Evolutionary conservation across 2,329 filamentous ascomycete species (phyloP).

Genomic region (Aspergillus eucalypticola): DNA sequence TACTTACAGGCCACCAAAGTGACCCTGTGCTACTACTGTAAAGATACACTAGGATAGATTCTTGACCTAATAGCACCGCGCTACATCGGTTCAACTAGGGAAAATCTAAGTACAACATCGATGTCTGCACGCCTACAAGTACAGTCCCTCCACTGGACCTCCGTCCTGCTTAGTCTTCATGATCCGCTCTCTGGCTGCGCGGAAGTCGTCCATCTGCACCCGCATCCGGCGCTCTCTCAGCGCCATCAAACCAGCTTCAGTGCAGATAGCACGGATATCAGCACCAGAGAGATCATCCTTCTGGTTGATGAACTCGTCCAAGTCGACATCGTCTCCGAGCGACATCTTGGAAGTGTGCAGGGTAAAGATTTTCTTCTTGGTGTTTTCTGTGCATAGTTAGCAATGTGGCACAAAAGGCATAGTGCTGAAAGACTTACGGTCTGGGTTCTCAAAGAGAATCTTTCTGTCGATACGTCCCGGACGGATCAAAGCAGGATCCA

Average conservation of each 20-base stretch:
- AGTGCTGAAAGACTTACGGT: conserved; percentile 52
- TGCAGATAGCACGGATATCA: conserved; percentile 99
- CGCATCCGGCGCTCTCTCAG: conserved; percentile 94
- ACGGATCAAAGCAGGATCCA: conserved; percentile 93
- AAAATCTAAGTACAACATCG: conserved; percentile 14
- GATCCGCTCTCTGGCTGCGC: conserved; percentile 86
- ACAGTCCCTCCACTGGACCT: conserved; percentile 88
- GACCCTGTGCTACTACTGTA: conserved; percentile 7
- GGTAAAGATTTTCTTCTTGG: conserved; percentile 96
- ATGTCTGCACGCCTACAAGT: conserved; percentile 67
- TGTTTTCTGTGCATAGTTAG: conserved; percentile 64
- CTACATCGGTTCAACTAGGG: conserved; percentile 9
- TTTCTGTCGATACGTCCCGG: conserved; percentile 98
- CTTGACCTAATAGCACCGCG: conserved; percentile 8
- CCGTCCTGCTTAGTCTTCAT: conserved; percentile 98
- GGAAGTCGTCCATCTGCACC: conserved; percentile 98
- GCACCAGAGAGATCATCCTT: conserved; percentile 97
- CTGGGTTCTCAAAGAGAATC: conserved; percentile 77
- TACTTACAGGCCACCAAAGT: not conserved
- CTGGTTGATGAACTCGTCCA: conserved; percentile 97
- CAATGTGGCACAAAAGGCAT: not conserved
- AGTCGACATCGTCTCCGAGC: conserved; percentile 90
- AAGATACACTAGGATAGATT: conserved; percentile 27
- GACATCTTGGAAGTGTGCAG: conserved; percentile 99
- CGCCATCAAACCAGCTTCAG: conserved; percentile 91